Evolutionary conservation across 108 stramenopile species (phyloP).

Genomic region (Seminavis robusta): DNA sequence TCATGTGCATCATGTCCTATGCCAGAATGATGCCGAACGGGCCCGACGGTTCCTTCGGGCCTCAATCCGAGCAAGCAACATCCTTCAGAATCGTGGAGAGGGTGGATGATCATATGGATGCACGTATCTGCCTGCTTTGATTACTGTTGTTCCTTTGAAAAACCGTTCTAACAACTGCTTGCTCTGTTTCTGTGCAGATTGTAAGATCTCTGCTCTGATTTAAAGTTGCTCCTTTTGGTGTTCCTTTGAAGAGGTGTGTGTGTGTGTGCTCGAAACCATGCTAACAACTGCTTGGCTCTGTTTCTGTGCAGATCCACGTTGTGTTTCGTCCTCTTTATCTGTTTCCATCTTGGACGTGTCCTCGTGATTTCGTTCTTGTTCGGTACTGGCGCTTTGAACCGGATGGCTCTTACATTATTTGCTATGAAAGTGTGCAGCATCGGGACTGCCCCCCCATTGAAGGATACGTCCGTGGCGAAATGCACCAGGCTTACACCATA

Average conservation of each 20-base stretch:
- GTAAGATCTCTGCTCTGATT: too few relatives aligned
- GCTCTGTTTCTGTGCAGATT: too few relatives aligned
- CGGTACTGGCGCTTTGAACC: constrained; percentile 90
- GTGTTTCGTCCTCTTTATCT: constrained; percentile 80
- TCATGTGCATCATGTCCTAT: constrained; percentile 81
- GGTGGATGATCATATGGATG: constrained; percentile 89
- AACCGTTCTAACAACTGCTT: too few relatives aligned
- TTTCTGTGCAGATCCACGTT: constrained; percentile 82
- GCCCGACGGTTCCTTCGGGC: constrained; percentile 15
- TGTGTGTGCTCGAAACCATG: too few relatives aligned
- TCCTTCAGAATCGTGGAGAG: constrained; percentile 78
- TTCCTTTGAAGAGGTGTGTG: too few relatives aligned
- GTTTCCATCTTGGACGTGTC: constrained; percentile 86
- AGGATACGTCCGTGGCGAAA: constrained; percentile 79
- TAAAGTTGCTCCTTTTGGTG: too few relatives aligned
- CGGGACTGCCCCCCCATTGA: constrained; percentile 59
- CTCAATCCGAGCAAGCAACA: constrained; percentile 65
- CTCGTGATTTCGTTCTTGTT: constrained; percentile 84
- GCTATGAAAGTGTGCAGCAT: constrained; percentile 77
- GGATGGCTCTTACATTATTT: constrained; percentile 86
- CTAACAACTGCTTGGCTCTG: too few relatives aligned
- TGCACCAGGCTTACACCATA: constrained; percentile 86
- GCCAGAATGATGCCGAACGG: constrained; percentile 29
- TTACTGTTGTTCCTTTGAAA: too few relatives aligned
- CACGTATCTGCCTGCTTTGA: too few relatives aligned